These are phyloP conservation scores for Fusarium denticulatum DNA, from an alignment of 2,329 filamentous ascomycete species.

Conservation along the genomic window DNA sequence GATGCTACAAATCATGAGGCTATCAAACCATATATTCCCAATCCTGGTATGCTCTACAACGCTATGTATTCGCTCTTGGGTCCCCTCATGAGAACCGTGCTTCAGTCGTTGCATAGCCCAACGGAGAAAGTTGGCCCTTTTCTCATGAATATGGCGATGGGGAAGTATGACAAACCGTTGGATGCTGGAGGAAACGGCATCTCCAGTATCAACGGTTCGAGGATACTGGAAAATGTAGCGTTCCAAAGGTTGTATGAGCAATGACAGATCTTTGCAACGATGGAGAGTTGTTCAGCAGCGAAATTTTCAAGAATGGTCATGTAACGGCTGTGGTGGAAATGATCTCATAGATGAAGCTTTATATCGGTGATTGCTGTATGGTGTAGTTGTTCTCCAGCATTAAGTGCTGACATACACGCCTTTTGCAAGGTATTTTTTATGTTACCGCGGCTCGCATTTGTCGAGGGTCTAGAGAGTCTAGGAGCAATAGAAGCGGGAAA, in stretches of 20 bases:
- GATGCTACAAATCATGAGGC: slow-evolving; percentile 22
- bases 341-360: not conserved
- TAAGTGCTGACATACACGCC: not conserved
- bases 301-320: not conserved
- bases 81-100: slow-evolving; percentile 1
- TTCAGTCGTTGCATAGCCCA: slow-evolving; percentile 13
- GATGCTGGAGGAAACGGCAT: slow-evolving; percentile 1
- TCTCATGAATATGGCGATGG: slow-evolving; percentile 26
- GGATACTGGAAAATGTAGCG: slow-evolving; percentile 28
- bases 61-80: not conserved
- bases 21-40: slow-evolving; percentile 23
- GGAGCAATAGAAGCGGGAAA: not conserved
- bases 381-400: not conserved
- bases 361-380: not conserved
- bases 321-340: too few species aligned
- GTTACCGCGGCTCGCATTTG: not conserved
- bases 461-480: not conserved
- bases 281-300: too few species aligned
- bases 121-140: slow-evolving; percentile 28
- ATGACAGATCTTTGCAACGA: not conserved
- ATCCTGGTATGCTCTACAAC: slow-evolving; percentile 1
- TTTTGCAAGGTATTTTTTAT: not conserved
- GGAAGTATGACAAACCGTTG: slow-evolving; percentile 18
- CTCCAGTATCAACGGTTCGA: slow-evolving; percentile 6
- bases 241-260: slow-evolving; percentile 4